Evolutionary conservation across 495 filamentous ascomycete genomes (phyloP), one percentile per base, ranked within the genome.

Genomic region (Hypoxylon lienhwacheense): DNA sequence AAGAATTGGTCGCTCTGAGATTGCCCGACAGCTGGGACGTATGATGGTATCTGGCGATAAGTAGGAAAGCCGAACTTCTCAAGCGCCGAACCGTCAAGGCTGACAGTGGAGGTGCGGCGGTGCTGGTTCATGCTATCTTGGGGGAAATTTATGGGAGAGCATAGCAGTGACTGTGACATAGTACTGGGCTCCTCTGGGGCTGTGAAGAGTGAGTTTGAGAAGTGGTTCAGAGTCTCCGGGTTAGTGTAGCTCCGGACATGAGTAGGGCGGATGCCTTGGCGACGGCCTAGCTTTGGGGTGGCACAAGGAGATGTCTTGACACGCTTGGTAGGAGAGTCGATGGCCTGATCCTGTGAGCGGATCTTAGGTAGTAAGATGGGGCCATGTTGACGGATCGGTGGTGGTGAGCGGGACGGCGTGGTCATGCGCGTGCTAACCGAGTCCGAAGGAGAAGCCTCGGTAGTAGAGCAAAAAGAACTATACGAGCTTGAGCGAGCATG

Each of bases 281-380:
- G 63, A 52, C 53, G 66, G 28, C 54, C 51, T 11, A 60, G 39
- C 44, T 54, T 62, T 8, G 56, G 39, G 1, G 47, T 48, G 12
- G 68, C 67, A n/a, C 59, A 47, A 20, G 71, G 59, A 11, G 67
- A 68, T 28, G 66, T 72, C 56, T 66, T 69, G 32, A 65, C 61
- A 42, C 74, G 71, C 67, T 77, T 76, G 24, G 69, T 59, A 16
- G 70, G 61, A 19, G 70, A 68, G 28, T 62, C 66, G 51, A 91
- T 80, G 43, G 83, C 76, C 73, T 91, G 85, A 73, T 95, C 91
- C 68, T 95, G 89, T 52, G 81, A 81, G 37, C 91, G 81, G 71
- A 95, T 89, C 77, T 88, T 91, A 50, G 91, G 91, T 20, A 97
- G 77, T 43, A 97, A 79, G 20, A 87, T 74, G 25, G 90, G 89